Base-by-base conservation (phyloP, 352 stramenopile genomes). In the Globisporangium spiculum region DNA sequence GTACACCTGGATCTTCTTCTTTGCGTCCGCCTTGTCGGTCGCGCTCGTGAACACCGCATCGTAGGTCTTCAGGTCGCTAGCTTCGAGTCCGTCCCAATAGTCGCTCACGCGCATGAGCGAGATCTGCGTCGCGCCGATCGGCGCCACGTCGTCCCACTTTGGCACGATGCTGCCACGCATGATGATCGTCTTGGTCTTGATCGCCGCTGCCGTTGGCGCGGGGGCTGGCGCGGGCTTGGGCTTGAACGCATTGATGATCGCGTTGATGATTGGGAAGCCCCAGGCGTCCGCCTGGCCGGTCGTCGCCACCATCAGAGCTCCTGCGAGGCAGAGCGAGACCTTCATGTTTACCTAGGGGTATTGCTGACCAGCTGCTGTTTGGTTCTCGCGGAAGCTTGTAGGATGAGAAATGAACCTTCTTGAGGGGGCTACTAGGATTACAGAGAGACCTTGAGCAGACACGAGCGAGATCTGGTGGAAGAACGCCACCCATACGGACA, bases 131-230 rank as follows among this genome's bases (percentile, higher is more conserved):
- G 63, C 63, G 1, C 53, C 53, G 6, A 18, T 20, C 6, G 63
- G 63, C 10, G 63, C 63, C 34, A 68, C n/a, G 22, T 61, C 63
- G 4, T 38, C n/a, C 63, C 63, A 68, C 16, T 24, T 20, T 26
- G 63, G 63, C 14, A 68, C 53, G 9, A 68, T 56, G 6, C 12
- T 48, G 30, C 30, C n/a, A 14, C 63, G 63, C 34, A 68, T 60
- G 52, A 60, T 4, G 7, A 68, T 18, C 14, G 36, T 68, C 53
- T 68, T 68, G 16, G 60, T 46, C 60, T 44, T 30, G 16, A 44
- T 30, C 3, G 52, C 55, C 18, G 34, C 32, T 4, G 50, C 38
- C 24, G 26, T 62, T 9, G 63, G 52, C 8, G 53, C 24, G 10
- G 50, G 61, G n/a, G 30, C 20, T 20, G 63, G 63, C 2, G 53